These are phyloP conservation scores for Cladosporium oxysporum DNA, from an alignment of 2,329 filamentous ascomycete genomes.

Conservation along the genomic window DNA sequence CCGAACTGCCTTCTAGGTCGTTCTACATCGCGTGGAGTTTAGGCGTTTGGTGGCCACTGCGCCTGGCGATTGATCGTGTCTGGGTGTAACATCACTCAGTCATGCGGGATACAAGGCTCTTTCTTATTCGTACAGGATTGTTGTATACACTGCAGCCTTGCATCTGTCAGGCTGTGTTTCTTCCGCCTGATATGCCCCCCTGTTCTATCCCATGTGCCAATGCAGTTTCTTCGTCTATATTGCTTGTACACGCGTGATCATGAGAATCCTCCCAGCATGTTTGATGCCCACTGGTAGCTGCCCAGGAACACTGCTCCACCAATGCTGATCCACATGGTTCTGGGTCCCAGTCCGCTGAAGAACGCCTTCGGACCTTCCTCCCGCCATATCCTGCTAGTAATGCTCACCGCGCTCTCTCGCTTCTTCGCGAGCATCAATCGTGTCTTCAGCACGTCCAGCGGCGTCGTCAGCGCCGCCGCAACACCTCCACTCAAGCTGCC, in stretches of 20 bases:
- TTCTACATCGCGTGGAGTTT: constrained; percentile 10
- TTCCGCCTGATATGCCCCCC: not conserved
- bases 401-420: constrained; percentile 58
- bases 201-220: not conserved
- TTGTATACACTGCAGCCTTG: constrained; percentile 13
- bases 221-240: not conserved
- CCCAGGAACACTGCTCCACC: constrained; percentile 94
- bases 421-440: constrained; percentile 85
- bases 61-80: not conserved
- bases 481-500: constrained; percentile 82
- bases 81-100: not conserved
- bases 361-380: constrained; percentile 68
- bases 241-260: not conserved
- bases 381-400: constrained; percentile 66
- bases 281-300: constrained; percentile 86
- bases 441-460: constrained; percentile 95
- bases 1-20: not conserved
- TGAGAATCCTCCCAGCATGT: constrained; percentile 59
- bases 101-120: not conserved
- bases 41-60: constrained; percentile 7
- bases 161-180: not conserved
- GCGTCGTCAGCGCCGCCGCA: constrained; percentile 86
- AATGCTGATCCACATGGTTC: constrained; percentile 91
- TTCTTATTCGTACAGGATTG: constrained; percentile 13
- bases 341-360: constrained; percentile 75